Evolutionary conservation across 2,329 filamentous ascomycete genomes (phyloP), one percentile per base, ranked within the genome.

Genomic region (Monosporascus sp.): DNA sequence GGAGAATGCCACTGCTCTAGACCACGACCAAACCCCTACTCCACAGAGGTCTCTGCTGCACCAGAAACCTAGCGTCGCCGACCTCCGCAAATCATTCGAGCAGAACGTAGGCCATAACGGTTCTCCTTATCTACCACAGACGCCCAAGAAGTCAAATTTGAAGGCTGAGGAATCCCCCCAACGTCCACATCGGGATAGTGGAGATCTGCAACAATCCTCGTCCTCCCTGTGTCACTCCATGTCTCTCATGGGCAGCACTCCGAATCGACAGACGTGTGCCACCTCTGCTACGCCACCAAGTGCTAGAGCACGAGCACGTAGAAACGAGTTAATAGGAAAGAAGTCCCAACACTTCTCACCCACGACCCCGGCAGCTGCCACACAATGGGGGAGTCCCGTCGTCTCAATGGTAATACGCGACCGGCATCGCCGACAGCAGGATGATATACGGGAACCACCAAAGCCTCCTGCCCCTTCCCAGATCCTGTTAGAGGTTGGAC

Each of bases 51-150:
- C 50, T 24, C 11, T 45, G 6, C 58, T 52, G 24, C 53, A 38
- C n/a, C 53, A 60, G 39, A 62, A 52, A 38, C 56, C 51, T 37
- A 72, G 68, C 46, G 68, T 72, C 14, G 66, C 68, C n/a, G 64
- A 69, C 50, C 57, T 71, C 52, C 63, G 69, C 15, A 58, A 58
- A 51, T 67, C 66, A 2, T 71, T 72, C 37, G 68, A 71, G 54
- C 55, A 58, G 37, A 43, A 48, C 9, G 14, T 18, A 17, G 15
- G 43, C 43, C 15, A 15, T 25, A 14, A 17, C 6, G 35, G 35
- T 1, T n/a, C 20, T 20, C 24, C 18, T 15, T 5, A 18, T 44
- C 6, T 17, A 22, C 9, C 17, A 22, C 35, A 43, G 20, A 18
- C 22, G 5, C 35, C 52, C 9, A 47, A 49, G 17, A 51, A 31